phyloP scores from a whole-genome alignment of 352 stramenopile species.

The Pythium brachiatum region DNA sequence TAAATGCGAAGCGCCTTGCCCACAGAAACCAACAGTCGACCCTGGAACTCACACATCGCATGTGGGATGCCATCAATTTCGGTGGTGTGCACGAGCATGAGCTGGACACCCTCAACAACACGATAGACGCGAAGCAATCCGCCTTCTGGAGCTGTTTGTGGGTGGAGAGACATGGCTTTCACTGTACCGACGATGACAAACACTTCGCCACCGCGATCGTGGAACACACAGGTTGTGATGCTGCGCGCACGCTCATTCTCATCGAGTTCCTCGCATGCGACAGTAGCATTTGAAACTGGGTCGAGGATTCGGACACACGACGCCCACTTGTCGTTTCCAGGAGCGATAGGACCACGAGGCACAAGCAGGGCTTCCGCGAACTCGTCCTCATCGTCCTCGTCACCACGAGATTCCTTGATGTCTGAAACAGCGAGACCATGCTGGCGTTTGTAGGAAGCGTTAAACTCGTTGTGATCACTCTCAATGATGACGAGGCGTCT shows the following conservation, averaged over 20 bases:
- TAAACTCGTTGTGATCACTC: slow-evolving; percentile 97
- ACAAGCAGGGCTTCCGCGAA: slow-evolving; percentile 70
- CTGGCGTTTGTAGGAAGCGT: slow-evolving; percentile 88
- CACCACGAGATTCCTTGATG: slow-evolving; percentile 34
- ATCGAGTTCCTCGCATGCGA: slow-evolving; percentile 91
- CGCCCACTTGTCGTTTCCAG: slow-evolving; percentile 89
- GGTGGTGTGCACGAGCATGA: slow-evolving; percentile 97
- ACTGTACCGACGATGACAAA: slow-evolving; percentile 97
- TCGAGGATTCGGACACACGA: slow-evolving; percentile 98
- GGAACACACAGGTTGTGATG: slow-evolving; percentile 93
- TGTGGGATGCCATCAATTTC: slow-evolving; percentile 96
- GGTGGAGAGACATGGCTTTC: slow-evolving; percentile 95
- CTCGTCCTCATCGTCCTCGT: slow-evolving; percentile 90
- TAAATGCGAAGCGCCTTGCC: slow-evolving; percentile 96
- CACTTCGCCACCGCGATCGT: slow-evolving; percentile 94
- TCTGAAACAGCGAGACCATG: slow-evolving; percentile 64
- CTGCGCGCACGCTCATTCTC: slow-evolving; percentile 93
- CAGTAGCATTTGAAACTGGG: slow-evolving; percentile 84
- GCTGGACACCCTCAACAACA: slow-evolving; percentile 87
- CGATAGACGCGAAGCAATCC: slow-evolving; percentile 93
- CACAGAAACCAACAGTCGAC: slow-evolving; percentile 96
- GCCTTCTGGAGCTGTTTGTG: slow-evolving; percentile 54
- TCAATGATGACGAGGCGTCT: slow-evolving; percentile 96
- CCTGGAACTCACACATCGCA: slow-evolving; percentile 97
- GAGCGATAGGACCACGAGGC: slow-evolving; percentile 53